Evolutionary conservation across 1,284 basidiomycete species (phyloP), one percentile per base, ranked within the genome.

Genomic region (Pseudozyma pruni): DNA sequence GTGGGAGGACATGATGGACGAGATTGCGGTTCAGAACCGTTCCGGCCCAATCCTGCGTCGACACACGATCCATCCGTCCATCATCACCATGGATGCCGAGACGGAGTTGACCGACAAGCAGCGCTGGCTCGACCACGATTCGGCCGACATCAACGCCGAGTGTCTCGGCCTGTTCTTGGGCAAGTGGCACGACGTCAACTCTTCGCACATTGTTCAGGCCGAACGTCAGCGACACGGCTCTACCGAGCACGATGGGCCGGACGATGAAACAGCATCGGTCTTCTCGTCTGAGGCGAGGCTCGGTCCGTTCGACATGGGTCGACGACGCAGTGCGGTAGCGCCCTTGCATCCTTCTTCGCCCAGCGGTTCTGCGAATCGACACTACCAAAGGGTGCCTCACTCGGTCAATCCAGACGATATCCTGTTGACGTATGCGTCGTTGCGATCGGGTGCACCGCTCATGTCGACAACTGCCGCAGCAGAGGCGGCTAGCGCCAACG

Each of bases 11-110:
- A 87, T 89, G 75, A 88, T 93, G 70, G 86, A 89, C 64, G 88
- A 83, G 17, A 60, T 80, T 17, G 64, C 47, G 13, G 70, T 93
- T 90, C 75, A 77, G 50, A 51, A 37, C 8, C 59, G 72, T 13
- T 67, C 69, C n/a, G 40, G 40, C 5, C 85, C 86, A 27, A 83
- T 92, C 39, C 83, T 93, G 39, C 87, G 89, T n/a, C 85, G 86
- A 44, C 90, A 91, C 76, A 86, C 88, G 33, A 86, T 91, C 53
- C 91, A 93, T 79, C 89, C 91, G 2, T 84, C 87, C 14, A 85
- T 93, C 53, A 86, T 92, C 61, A 88, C 86, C 85, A 86, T 86
- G 35, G 88, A 89, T 72, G 86, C 88, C 46, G 79, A 83, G 11
- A 85, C 85, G 8, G 92, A 94, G 73, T 84, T 92, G 8, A 84